These are phyloP conservation scores for Penicillium brasilianum DNA, from an alignment of 2,329 filamentous ascomycete species.

Conservation along the genomic window DNA sequence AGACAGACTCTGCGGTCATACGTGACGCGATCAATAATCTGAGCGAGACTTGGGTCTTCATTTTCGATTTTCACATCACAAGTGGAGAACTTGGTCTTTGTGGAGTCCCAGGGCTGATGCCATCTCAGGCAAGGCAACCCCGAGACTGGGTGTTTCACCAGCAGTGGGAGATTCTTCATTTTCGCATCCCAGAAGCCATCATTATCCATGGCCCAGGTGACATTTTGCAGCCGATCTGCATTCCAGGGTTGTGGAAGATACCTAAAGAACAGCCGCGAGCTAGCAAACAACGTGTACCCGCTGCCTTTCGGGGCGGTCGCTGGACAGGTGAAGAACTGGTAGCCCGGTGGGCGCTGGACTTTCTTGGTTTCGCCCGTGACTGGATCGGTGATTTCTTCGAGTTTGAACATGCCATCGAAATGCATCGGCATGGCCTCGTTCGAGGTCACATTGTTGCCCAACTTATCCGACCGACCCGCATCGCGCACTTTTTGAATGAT, in stretches of 20 bases:
- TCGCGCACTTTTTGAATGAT: slow-evolving; percentile 59
- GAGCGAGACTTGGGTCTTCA: slow-evolving; percentile 43
- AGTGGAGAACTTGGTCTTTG: slow-evolving; percentile 58
- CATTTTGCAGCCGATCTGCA: slow-evolving; percentile 22
- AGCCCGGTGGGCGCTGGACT: slow-evolving; percentile 54
- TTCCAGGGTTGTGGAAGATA: slow-evolving; percentile 48
- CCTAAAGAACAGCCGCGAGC: slow-evolving; percentile 57
- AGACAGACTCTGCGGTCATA: slow-evolving; percentile 59
- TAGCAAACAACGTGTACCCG: slow-evolving; percentile 61
- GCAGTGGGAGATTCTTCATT: slow-evolving; percentile 52
- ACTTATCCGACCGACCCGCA: slow-evolving; percentile 49
- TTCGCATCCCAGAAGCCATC: slow-evolving; percentile 53
- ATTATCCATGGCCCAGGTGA: slow-evolving; percentile 56
- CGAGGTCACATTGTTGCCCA: slow-evolving; percentile 60
- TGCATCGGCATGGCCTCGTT: slow-evolving; percentile 64
- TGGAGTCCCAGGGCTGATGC: slow-evolving; percentile 60
- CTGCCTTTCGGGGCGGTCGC: slow-evolving; percentile 54
- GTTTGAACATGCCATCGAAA: slow-evolving; percentile 63
- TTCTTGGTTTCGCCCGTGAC: slow-evolving; percentile 48
- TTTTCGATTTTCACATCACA: slow-evolving; percentile 53
- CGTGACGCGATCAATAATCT: slow-evolving; percentile 49
- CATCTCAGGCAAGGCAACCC: slow-evolving; percentile 58
- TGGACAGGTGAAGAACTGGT: slow-evolving; percentile 58
- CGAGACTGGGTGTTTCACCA: slow-evolving; percentile 54
- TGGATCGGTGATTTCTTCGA: slow-evolving; percentile 47